Conservation (phyloP, 2,329 filamentous ascomycete species). For the Aspergillus texensis region DNA sequence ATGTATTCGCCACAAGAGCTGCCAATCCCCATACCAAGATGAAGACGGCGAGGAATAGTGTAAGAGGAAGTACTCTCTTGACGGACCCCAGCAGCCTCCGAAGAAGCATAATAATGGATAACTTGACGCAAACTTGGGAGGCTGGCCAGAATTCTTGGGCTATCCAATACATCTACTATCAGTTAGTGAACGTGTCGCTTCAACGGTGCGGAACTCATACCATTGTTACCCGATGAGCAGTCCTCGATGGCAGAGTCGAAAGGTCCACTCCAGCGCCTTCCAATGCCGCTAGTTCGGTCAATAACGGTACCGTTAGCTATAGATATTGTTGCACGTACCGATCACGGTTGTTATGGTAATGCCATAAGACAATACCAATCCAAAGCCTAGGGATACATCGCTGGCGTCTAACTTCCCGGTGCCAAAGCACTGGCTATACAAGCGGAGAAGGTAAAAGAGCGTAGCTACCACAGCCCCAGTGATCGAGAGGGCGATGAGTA, state of each 20-base stretch:
- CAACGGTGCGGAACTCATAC: neutral
- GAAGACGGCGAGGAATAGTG: neutral
- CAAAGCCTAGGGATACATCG: slow-evolving; percentile 21
- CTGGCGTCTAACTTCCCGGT: slow-evolving; percentile 11
- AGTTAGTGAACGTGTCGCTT: neutral
- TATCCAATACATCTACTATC: neutral
- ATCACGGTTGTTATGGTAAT: slow-evolving; percentile 11
- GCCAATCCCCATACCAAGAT: neutral
- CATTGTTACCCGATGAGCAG: neutral
- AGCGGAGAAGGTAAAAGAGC: slow-evolving; percentile 18
- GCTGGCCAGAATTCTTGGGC: neutral
- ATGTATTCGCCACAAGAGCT: neutral
- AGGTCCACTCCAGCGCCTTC: neutral
- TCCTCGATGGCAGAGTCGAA: neutral
- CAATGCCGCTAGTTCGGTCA: neutral
- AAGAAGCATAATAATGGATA: neutral
- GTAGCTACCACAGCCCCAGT: slow-evolving; percentile 18
- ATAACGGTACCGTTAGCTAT: neutral
- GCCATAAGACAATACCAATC: slow-evolving; percentile 19
- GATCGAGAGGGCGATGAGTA: slow-evolving; percentile 21
- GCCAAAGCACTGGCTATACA: slow-evolving; percentile 16
- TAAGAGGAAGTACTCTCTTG: neutral
- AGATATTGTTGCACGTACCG: neutral
- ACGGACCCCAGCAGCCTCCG: neutral
- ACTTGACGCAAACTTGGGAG: neutral